Conservation (phyloP, 768 basidiomycete species). For the Amanita pseudoporphyria region DNA sequence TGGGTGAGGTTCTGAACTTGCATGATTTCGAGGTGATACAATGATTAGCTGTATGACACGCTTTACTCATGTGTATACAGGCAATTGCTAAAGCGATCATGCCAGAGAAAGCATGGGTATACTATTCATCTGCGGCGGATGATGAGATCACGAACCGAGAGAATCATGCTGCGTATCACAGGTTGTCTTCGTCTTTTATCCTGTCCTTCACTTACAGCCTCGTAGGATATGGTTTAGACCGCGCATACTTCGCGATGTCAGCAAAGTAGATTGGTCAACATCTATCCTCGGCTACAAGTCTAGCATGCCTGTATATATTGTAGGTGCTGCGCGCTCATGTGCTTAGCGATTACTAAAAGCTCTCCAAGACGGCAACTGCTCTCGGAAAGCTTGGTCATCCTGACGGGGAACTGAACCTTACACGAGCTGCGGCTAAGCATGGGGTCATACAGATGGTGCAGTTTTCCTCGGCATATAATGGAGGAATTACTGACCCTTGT, state of each 20-base stretch:
- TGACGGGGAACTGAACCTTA: conserved; percentile 88
- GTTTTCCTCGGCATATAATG: not conserved
- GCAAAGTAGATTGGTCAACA: conserved; percentile 79
- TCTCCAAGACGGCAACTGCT: conserved; percentile 64
- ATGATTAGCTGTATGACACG: not conserved
- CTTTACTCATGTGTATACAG: conserved; percentile 24
- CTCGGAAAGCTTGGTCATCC: conserved; percentile 93
- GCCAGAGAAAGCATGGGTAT: conserved; percentile 88
- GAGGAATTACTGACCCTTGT: not conserved
- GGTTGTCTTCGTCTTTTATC: conserved; percentile 29
- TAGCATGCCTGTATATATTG: conserved; percentile 76
- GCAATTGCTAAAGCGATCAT: conserved; percentile 77
- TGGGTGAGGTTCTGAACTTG: conserved; percentile 76
- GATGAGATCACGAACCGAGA: conserved; percentile 89
- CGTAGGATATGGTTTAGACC: conserved; percentile 84
- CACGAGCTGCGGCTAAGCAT: conserved; percentile 74
- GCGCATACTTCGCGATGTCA: conserved; percentile 75
- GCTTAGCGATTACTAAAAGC: not conserved
- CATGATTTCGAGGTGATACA: conserved; percentile 84
- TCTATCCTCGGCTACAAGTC: conserved; percentile 69
- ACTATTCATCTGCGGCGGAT: conserved; percentile 94
- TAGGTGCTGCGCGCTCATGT: conserved; percentile 19
- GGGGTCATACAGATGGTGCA: conserved; percentile 41
- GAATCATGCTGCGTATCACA: conserved; percentile 87
- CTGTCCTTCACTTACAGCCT: not conserved